These are phyloP conservation scores for Cladorrhinum sp. DNA, from an alignment of 2,329 filamentous ascomycete species.

Conservation along the genomic window DNA sequence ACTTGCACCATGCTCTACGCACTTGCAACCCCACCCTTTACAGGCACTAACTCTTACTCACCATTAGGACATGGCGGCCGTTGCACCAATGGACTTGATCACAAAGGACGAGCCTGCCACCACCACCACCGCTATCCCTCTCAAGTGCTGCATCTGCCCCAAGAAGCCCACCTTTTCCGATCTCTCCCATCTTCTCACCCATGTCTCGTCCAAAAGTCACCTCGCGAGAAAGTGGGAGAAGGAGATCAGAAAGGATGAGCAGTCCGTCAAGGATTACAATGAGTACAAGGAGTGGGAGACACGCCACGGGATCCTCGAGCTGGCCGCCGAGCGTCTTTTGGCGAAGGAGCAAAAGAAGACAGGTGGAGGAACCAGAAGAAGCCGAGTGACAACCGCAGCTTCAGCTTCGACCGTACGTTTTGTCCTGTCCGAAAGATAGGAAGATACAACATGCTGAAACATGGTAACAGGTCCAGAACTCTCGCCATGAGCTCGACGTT, in stretches of 20 bases:
- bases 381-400: conserved; percentile 26
- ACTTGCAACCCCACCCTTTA: background rate
- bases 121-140: conserved; percentile 62
- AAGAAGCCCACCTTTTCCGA: conserved; percentile 81
- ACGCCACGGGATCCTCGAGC: conserved; percentile 63
- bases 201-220: conserved; percentile 90
- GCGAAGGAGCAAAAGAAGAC: conserved; percentile 65
- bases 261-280: conserved; percentile 60
- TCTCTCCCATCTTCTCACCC: conserved; percentile 85
- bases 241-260: conserved; percentile 67
- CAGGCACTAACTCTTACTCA: conserved; percentile 11
- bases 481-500: background rate
- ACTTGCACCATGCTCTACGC: conserved; percentile 6
- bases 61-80: conserved; percentile 38
- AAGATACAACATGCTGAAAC: conserved; percentile 1
- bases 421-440: background rate
- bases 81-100: conserved; percentile 27
- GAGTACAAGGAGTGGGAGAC: conserved; percentile 78
- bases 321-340: conserved; percentile 75
- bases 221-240: conserved; percentile 79
- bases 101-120: conserved; percentile 19
- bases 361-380: conserved; percentile 29
- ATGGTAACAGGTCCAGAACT: background rate
- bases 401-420: conserved; percentile 19
- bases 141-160: conserved; percentile 80